These are phyloP conservation scores for Globisporangium radiosum DNA, from an alignment of 352 stramenopile genomes.

Conservation along the genomic window DNA sequence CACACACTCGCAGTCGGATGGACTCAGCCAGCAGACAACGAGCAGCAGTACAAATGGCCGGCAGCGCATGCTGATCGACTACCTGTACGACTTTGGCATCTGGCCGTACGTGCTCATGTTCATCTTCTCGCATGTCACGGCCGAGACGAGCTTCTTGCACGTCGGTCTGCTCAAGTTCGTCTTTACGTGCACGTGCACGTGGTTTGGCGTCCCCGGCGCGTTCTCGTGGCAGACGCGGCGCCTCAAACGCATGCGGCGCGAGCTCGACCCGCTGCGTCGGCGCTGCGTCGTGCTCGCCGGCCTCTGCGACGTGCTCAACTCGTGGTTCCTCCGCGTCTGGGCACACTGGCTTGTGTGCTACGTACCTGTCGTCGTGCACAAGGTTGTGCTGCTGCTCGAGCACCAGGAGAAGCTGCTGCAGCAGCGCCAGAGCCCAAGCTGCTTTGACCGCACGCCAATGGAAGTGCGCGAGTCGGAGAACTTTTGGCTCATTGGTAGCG, in stretches of 20 bases:
- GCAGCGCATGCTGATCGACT: slow-evolving; percentile 35
- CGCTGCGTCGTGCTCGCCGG: slow-evolving; percentile 48
- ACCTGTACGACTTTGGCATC: slow-evolving; percentile 61
- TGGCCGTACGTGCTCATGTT: slow-evolving; percentile 66
- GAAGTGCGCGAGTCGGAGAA: slow-evolving; percentile 61
- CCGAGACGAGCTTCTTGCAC: slow-evolving; percentile 29
- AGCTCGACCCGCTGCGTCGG: slow-evolving; percentile 39
- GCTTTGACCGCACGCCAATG: slow-evolving; percentile 31
- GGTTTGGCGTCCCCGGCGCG: slow-evolving; percentile 46
- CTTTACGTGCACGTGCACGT: slow-evolving; percentile 67
- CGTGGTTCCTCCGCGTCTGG: slow-evolving; percentile 51
- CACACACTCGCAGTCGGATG: background rate
- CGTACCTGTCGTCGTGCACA: slow-evolving; percentile 18
- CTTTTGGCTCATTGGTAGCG: slow-evolving; percentile 38
- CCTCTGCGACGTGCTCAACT: slow-evolving; percentile 53
- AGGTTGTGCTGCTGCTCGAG: slow-evolving; percentile 9
- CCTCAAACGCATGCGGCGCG: slow-evolving; percentile 31
- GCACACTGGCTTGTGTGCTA: slow-evolving; percentile 54
- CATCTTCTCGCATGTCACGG: slow-evolving; percentile 41
- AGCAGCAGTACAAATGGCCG: background rate
- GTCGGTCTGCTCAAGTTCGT: slow-evolving; percentile 58
- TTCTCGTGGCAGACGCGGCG: slow-evolving; percentile 54
- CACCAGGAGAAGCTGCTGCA: slow-evolving; percentile 5
- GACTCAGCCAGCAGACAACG: background rate
- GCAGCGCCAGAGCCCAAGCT: slow-evolving; percentile 7